Base-by-base conservation (phyloP, 805 yeast genomes). In the Candida patagonica region DNA sequence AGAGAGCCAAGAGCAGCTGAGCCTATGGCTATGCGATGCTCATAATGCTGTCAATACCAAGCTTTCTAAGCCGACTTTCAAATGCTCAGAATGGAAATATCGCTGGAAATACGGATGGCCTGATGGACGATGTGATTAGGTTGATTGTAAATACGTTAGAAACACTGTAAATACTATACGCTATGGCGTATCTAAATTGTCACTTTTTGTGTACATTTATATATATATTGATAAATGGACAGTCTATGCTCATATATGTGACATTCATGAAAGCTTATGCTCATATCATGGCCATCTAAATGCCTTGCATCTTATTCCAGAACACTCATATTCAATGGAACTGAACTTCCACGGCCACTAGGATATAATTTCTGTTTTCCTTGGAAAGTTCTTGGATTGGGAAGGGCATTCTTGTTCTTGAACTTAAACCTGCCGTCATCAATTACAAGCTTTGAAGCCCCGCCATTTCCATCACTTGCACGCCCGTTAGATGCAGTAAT, bases 91-190 rank as follows among this genome's bases (percentile, higher is more conserved):
- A 47, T 92, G 98, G 98, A 79, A 79, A 56, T 76, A 82, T 52
- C 76, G 98, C 55, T 89, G 98, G 98, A 78, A 73, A 49, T 94
- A 85, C 51, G 96, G 96, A 0, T 87, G 95, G 96, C 80, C 81
- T 26, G 76, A 73, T 49, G 74, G 74, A 2, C 57, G 68, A 19
- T 71, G 76, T 48, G 73, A 70, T 43, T 67, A 47, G 42, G 9
- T 22, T 25, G 26, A 9, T 25, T 25, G 26, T 25, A 9, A 25
- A 25, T 25, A 25, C 26, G 26, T 9, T 25, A 12, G 26, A 9
- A n/a, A n/a, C n/a, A n/a, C n/a, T n/a, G n/a, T n/a, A n/a, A n/a
- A n/a, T n/a, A n/a, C n/a, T n/a, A n/a, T n/a, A n/a, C n/a, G n/a
- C n/a, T n/a, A n/a, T n/a, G n/a, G n/a, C n/a, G n/a, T n/a, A n/a